These are phyloP conservation scores for Aphanomyces euteiches DNA, from an alignment of 352 stramenopile genomes.

Conservation along the genomic window DNA sequence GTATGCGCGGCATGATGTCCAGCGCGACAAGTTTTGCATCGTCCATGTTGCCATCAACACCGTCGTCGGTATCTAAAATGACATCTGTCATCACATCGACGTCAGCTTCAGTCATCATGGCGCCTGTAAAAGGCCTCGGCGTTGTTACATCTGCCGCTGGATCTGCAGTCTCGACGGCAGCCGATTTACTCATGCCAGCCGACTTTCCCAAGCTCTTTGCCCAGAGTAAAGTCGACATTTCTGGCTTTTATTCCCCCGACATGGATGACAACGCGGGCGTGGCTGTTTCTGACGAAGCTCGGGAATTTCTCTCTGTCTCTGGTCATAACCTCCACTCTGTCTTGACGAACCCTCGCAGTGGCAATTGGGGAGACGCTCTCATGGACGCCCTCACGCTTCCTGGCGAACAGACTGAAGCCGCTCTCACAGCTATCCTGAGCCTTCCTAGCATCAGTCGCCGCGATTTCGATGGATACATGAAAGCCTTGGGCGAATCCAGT, in stretches of 20 bases:
- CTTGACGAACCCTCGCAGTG: constrained; percentile 72
- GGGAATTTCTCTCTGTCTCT: constrained; percentile 57
- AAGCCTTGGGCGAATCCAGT: constrained; percentile 59
- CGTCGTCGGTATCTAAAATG: constrained; percentile 25
- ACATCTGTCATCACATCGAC: constrained; percentile 19
- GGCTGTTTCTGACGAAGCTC: constrained; percentile 53
- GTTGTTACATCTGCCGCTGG: constrained; percentile 21
- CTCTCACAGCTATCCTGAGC: constrained; percentile 51
- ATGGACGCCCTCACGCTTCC: constrained; percentile 70
- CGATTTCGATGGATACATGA: constrained; percentile 78
- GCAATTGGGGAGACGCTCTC: constrained; percentile 61
- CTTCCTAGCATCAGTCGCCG: constrained; percentile 53
- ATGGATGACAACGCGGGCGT: constrained; percentile 36
- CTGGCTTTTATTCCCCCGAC: constrained; percentile 23
- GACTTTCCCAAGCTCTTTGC: constrained; percentile 31
- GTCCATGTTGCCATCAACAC: constrained; percentile 24
- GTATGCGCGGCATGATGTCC: constrained; percentile 26
- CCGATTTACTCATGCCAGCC: constrained; percentile 26
- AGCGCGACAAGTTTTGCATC: constrained; percentile 19
- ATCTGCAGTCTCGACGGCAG: constrained; percentile 16
- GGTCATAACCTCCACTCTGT: constrained; percentile 86
- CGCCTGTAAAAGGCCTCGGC: constrained; percentile 26
- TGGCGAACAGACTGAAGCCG: constrained; percentile 54
- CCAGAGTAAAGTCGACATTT: constrained; percentile 21
- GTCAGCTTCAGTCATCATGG: constrained; percentile 15